Evolutionary conservation across 257 asterid species (phyloP), one percentile per base, ranked within the genome.

Genomic region (Scutellaria minor): DNA sequence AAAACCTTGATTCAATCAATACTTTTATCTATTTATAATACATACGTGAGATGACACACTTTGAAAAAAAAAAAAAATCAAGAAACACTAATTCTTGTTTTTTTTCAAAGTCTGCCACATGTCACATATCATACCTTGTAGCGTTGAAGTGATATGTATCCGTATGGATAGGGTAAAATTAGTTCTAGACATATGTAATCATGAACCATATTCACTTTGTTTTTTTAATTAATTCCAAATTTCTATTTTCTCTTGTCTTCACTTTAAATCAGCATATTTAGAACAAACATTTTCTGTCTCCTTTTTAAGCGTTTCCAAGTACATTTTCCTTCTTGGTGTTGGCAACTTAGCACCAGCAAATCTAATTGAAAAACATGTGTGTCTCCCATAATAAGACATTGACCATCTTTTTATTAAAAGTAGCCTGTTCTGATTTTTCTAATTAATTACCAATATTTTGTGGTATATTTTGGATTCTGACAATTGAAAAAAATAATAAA

Each of bases 341-440:
- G 59, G 72, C 50, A 70, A 79, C 66, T 70, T 45, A 14, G 62
- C 68, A 27, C 37, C 55, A 68, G 54, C 66, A 31, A 53, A 31
- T 62, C 79, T 52, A 76, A 76, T 72, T 73, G 37, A 60, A 62
- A 73, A 20, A 63, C 47, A 60, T 61, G 74, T 71, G 5, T 55
- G 70, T 67, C 70, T 71, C 74, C 52, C 15, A 7, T 18, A 7
- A 67, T 46, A 63, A 37, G 59, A 75, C 83, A 71, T 40, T 40
- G 64, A 45, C 72, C 50, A 59, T 61, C 51, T 64, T 51, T 78
- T 59, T 68, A 14, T 63, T 11, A 42, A 63, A 74, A 68, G 66
- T 41, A 56, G 60, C 68, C 47, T 6, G 52, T 75, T 77, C 81
- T 22, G 41, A 65, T 11, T 39, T 22, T 13, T 42, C 44, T 24